These are phyloP conservation scores for Penicillium samsonianum DNA, from an alignment of 495 filamentous ascomycete genomes.

Conservation along the genomic window DNA sequence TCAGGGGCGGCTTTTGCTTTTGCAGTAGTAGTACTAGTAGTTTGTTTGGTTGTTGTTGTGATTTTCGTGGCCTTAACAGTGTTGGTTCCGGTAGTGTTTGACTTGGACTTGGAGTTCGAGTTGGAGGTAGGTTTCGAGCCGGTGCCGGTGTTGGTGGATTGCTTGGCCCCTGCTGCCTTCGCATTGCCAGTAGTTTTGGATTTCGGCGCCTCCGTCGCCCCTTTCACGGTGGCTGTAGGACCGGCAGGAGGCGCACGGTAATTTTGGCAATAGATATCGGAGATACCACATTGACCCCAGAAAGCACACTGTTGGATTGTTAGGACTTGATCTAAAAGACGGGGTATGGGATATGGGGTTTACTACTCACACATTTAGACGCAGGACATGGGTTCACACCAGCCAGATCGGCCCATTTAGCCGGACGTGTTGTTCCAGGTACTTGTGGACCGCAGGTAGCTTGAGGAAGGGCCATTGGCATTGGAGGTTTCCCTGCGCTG, in stretches of 20 bases:
- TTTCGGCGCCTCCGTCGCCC: neutral
- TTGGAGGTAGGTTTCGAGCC: neutral
- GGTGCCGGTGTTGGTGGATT: neutral
- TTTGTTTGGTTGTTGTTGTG: neutral
- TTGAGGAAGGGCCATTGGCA: conserved; percentile 23
- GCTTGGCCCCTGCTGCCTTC: neutral
- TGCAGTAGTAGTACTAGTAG: neutral
- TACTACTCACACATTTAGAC: conserved; percentile 21
- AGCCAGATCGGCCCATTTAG: conserved; percentile 10
- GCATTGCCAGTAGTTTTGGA: neutral
- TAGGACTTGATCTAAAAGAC: neutral
- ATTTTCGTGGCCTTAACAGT: neutral
- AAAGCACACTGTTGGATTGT: conserved; percentile 1
- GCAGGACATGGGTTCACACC: conserved; percentile 18
- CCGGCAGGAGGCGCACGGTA: neutral
- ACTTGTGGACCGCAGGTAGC: conserved; percentile 26
- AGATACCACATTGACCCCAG: conserved; percentile 1
- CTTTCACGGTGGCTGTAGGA: neutral
- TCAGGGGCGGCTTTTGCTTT: neutral
- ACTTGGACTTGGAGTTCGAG: neutral
- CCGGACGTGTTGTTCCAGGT: conserved; percentile 19
- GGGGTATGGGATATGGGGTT: neutral
- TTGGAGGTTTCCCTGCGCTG: conserved; percentile 5
- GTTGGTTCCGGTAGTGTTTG: neutral
- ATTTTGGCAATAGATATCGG: neutral